These are phyloP conservation scores for Pythium sp. DNA, from an alignment of 352 stramenopile genomes.

Conservation along the genomic window DNA sequence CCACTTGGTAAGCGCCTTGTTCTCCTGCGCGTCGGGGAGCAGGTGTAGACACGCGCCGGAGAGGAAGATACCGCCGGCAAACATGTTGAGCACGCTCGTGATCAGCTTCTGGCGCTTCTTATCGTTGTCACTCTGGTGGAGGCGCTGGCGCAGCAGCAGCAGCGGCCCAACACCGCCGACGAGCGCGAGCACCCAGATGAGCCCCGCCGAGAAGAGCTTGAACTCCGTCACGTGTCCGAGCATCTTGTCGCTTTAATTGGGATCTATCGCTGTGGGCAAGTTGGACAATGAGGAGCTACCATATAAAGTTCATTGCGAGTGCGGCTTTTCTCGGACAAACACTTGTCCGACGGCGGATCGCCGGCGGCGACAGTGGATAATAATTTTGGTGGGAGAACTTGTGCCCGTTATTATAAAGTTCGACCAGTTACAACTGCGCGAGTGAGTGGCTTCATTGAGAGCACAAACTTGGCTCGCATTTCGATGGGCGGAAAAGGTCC, in stretches of 20 bases:
- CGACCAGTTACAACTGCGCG: too few species aligned
- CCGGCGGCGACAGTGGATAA: too few species aligned
- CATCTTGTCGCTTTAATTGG: neutral
- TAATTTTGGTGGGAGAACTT: neutral
- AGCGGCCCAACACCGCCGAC: conserved; percentile 54
- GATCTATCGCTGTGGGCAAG: neutral
- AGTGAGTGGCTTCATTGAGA: too few species aligned
- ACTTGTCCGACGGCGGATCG: conserved; percentile 13
- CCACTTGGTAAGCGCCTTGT: conserved; percentile 46
- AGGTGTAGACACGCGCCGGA: conserved; percentile 76
- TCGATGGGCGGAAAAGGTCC: conserved; percentile 6
- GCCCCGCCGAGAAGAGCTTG: conserved; percentile 54
- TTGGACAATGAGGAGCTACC: neutral
- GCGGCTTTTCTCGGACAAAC: neutral
- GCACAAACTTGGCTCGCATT: too few species aligned
- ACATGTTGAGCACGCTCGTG: conserved; percentile 74
- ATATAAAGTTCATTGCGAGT: neutral
- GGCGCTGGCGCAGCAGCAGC: conserved; percentile 32
- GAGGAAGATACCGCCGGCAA: conserved; percentile 78
- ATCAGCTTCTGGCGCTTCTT: neutral
- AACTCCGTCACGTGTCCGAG: conserved; percentile 53
- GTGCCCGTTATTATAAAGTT: conserved; percentile 1
- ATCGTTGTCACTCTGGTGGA: conserved; percentile 28
- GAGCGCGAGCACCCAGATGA: conserved; percentile 61
- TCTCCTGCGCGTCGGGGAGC: conserved; percentile 71